phyloP scores from a whole-genome alignment of 495 filamentous ascomycete species.

The Coniosporium apollinis region DNA sequence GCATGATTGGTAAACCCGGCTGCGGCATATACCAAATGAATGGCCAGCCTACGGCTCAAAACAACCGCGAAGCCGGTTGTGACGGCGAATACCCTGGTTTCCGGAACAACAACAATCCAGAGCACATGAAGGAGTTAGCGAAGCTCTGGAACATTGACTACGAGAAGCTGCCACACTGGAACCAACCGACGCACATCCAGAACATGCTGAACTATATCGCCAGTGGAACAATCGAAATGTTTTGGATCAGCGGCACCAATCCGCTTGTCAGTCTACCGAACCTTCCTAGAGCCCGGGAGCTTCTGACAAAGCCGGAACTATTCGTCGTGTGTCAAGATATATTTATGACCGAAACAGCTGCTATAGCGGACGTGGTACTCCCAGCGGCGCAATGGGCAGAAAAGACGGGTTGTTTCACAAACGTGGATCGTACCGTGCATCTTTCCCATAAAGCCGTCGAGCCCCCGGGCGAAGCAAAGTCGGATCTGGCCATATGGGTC shows the following conservation, averaged over 20 bases:
- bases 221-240: constrained; percentile 3
- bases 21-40: constrained; percentile 10
- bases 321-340: constrained; percentile 4
- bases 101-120: constrained; percentile 5
- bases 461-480: constrained; percentile 6
- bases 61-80: constrained; percentile 10
- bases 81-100: constrained; percentile 9
- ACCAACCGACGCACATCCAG: constrained; percentile 9
- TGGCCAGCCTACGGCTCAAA: constrained; percentile 10
- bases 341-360: constrained; percentile 7
- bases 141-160: constrained; percentile 9
- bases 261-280: constrained; percentile 1
- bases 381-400: constrained; percentile 14
- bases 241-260: constrained; percentile 4
- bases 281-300: background rate
- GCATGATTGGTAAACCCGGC: constrained; percentile 4
- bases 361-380: constrained; percentile 9
- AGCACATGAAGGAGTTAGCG: constrained; percentile 9
- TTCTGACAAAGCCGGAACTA: constrained; percentile 1
- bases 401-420: constrained; percentile 16
- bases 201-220: constrained; percentile 5
- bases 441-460: constrained; percentile 13
- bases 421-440: constrained; percentile 15
- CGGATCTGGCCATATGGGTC: constrained; percentile 10
- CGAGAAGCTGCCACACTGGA: constrained; percentile 8